Evolutionary conservation across 768 basidiomycete genomes (phyloP), one percentile per base, ranked within the genome.

Genomic region (Agrocybe pediades): DNA sequence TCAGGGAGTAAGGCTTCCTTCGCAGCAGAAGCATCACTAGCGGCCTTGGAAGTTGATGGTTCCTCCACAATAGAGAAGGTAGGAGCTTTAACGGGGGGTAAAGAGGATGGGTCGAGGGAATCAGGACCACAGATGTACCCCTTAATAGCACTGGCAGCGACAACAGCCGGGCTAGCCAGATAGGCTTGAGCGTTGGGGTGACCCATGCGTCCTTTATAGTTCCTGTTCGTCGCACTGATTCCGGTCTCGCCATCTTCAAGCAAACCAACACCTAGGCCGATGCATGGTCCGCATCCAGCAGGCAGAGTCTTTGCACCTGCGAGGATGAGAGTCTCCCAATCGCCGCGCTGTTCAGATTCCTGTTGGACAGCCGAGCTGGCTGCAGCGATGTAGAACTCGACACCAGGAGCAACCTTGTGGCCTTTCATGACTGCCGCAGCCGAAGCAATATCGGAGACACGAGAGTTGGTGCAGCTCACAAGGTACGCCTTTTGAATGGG

Each of bases 121-220:
- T 84, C 82, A 0, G 97, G 97, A 2, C 91, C 81, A 58, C 85
- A 87, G 58, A 99, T 98, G 65, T 87, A 88, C 5, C 97, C 97
- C 52, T 89, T 92, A 42, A 95, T 75, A 1, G 97, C 97, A 51
- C 92, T 95, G 3, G 97, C 95, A 20, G 97, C 96, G 13, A 99
- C 97, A 6, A 98, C 96, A 2, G 93, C 95, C 0, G 97, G 97
- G 59, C 92, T 95, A 4, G 94, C 95, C 39, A 99, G 84, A 73
- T 98, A 98, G 0, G 97, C 96, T 61, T 89, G 84, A 0, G 97
- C 96, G 47, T 92, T 91, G 0, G 97, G 96, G 58, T 88, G 85
- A 0, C 97, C 97, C 97, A 99, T 99, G 3, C 97, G 82, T 3
- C 97, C 97, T 76, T 99, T 98, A 76, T 98, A 99, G 66, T 99